Conservation (phyloP, 345 rosid genomes). For the Triadica sebifera region DNA sequence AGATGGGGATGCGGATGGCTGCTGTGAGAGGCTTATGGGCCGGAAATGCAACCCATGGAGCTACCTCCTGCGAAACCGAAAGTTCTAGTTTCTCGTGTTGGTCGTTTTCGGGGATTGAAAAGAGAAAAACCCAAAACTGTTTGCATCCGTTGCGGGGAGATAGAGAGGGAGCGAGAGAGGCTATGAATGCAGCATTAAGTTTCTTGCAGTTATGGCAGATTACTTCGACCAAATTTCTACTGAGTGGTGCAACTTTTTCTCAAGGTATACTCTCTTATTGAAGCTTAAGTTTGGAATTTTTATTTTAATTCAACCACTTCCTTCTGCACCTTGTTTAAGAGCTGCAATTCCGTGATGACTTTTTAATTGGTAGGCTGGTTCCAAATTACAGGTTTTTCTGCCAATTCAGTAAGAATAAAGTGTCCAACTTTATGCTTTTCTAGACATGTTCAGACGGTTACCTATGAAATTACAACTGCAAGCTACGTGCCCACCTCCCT, state of each 20-base stretch:
- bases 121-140: neutral
- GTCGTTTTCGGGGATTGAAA: neutral
- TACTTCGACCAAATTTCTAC: slow-evolving; percentile 27
- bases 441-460: slow-evolving; percentile 52
- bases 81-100: neutral
- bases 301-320: neutral
- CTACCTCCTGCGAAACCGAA: neutral
- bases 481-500: slow-evolving; percentile 55
- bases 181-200: slow-evolving; percentile 33
- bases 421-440: slow-evolving; percentile 39
- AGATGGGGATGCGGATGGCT: too few species aligned
- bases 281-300: neutral
- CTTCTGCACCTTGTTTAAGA: neutral
- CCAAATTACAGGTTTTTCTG: slow-evolving; percentile 27
- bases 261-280: slow-evolving; percentile 23
- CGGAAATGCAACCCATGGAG: neutral
- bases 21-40: neutral
- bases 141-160: too few species aligned
- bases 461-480: slow-evolving; percentile 45
- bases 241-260: slow-evolving; percentile 15
- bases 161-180: neutral
- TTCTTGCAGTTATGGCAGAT: slow-evolving; percentile 32
- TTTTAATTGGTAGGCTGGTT: neutral
- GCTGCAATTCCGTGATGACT: neutral
- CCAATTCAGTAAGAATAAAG: slow-evolving; percentile 20